Percentiles rank a stretch among this genome's conserved stretches.
Evolutionary conservation across 1,284 basidiomycete genomes (phyloP).

Genomic region (Malassezia nana): DNA sequence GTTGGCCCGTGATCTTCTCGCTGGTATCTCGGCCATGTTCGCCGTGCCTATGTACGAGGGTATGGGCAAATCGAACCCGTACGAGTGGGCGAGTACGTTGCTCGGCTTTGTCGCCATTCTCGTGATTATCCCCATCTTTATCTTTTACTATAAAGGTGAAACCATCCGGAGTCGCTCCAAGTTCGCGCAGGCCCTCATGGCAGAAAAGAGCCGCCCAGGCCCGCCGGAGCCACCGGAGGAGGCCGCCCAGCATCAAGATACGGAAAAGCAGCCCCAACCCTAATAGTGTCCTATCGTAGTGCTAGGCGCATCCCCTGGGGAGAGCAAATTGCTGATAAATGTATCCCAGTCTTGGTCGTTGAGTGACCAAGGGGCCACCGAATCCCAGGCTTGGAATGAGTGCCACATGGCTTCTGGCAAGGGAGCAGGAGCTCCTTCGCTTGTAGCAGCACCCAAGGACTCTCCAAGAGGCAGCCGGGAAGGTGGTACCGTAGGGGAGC

Average conservation of each 20-base stretch:
- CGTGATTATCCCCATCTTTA: conserved; percentile 50
- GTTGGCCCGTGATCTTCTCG: conserved; percentile 46
- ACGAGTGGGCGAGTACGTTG: conserved; percentile 50
- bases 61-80: conserved; percentile 12
- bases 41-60: conserved; percentile 49
- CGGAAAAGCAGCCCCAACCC: background rate
- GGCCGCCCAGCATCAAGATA: background rate
- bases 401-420: background rate
- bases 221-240: background rate
- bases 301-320: background rate
- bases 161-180: conserved; percentile 47
- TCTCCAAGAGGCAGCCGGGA: background rate
- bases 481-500: no score
- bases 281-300: background rate
- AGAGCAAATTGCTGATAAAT: background rate
- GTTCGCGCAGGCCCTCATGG: conserved; percentile 41
- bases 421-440: background rate
- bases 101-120: conserved; percentile 49
- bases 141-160: conserved; percentile 51
- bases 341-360: background rate
- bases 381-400: background rate
- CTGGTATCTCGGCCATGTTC: conserved; percentile 50
- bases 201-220: conserved; percentile 26
- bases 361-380: background rate
- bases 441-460: background rate